phyloP scores from a whole-genome alignment of 1,284 basidiomycete species.

The Ceratobasidium sp. region DNA sequence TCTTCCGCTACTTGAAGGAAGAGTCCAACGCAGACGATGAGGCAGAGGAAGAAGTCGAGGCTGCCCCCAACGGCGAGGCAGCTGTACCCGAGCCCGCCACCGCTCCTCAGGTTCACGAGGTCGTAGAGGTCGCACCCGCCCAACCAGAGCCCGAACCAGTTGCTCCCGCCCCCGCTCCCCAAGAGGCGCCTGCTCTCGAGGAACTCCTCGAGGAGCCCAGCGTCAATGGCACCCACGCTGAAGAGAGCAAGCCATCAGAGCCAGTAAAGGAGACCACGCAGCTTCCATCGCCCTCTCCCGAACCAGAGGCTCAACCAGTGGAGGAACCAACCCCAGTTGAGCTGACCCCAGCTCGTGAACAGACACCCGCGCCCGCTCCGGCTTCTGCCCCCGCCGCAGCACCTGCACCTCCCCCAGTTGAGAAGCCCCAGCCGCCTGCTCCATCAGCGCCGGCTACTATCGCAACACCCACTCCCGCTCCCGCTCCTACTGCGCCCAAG shows the following conservation, averaged over 20 bases:
- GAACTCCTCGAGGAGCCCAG: conserved; percentile 50
- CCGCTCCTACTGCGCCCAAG: conserved; percentile 71
- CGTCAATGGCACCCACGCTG: conserved; percentile 39
- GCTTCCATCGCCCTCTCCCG: conserved; percentile 51
- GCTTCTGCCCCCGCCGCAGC: conserved; percentile 54
- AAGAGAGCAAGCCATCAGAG: conserved; percentile 33
- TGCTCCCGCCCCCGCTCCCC: conserved; percentile 56
- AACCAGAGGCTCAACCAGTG: conserved; percentile 52
- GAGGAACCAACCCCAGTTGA: conserved; percentile 49
- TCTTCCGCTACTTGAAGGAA: conserved; percentile 96
- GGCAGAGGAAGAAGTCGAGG: conserved; percentile 56
- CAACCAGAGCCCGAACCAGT: conserved; percentile 53
- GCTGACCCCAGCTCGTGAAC: conserved; percentile 52
- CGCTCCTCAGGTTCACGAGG: conserved; percentile 51
- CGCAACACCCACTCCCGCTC: conserved; percentile 59
- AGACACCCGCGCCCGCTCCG: conserved; percentile 55
- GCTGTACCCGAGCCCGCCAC: conserved; percentile 49
- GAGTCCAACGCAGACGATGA: conserved; percentile 87
- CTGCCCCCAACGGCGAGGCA: conserved; percentile 45
- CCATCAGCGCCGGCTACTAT: conserved; percentile 53
- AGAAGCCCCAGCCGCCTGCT: conserved; percentile 57
- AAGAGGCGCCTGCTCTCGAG: conserved; percentile 53
- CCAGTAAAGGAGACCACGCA: conserved; percentile 46
- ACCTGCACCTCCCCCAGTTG: conserved; percentile 52
- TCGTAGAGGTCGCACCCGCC: conserved; percentile 50